phyloP scores from a whole-genome alignment of 208 protist genomes.

The Acanthamoeba sp. region DNA sequence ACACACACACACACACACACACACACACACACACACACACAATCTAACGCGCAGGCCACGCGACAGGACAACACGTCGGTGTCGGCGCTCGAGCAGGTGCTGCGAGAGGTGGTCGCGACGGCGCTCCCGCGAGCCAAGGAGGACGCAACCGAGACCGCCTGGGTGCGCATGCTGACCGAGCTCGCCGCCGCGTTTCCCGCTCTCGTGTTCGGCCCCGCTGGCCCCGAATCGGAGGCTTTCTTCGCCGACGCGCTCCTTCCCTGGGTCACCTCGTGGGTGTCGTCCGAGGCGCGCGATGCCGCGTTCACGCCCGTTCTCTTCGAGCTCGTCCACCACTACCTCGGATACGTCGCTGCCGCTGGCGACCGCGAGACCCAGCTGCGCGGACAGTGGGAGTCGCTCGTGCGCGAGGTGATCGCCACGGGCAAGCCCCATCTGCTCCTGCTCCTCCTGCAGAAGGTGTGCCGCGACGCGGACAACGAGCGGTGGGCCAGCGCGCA shows the following conservation, averaged over 20 bases:
- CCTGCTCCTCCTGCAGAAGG: slow-evolving; percentile 15
- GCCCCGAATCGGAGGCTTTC: not conserved
- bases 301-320: slow-evolving; percentile 38
- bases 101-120: slow-evolving; percentile 9
- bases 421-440: not conserved
- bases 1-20: not conserved
- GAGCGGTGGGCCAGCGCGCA: not conserved
- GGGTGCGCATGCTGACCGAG: slow-evolving; percentile 11
- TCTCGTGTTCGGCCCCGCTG: slow-evolving; percentile 7
- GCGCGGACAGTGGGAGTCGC: not conserved
- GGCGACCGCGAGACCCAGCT: not conserved
- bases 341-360: not conserved
- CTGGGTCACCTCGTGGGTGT: slow-evolving; percentile 12
- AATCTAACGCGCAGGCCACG: no score
- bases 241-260: not conserved
- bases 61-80: not conserved
- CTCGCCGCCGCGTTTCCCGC: slow-evolving; percentile 10
- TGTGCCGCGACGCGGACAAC: not conserved
- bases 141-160: not conserved
- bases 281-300: not conserved
- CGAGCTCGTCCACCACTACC: slow-evolving; percentile 30
- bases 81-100: slow-evolving; percentile 25
- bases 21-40: not conserved
- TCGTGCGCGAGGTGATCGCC: slow-evolving; percentile 1
- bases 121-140: not conserved